Percentiles rank a stretch among this genome's conserved stretches.
phyloP scores from a whole-genome alignment of 345 rosid genomes.

The Hibiscus trionum region DNA sequence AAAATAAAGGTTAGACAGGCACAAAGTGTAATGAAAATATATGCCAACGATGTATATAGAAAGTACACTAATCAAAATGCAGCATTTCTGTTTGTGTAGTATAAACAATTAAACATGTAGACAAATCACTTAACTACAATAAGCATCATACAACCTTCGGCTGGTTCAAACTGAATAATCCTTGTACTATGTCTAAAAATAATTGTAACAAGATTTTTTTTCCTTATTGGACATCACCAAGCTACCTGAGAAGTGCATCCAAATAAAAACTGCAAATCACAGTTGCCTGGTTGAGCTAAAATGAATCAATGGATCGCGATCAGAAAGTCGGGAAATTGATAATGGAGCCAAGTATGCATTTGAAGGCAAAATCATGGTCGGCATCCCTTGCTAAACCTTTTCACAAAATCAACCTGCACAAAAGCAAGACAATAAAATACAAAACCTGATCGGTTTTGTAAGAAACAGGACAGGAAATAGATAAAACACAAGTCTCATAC shows the following conservation, averaged over 20 bases:
- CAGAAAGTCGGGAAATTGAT: background rate
- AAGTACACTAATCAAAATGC: background rate
- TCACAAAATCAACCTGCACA: slow-evolving; percentile 21
- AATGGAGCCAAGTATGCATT: background rate
- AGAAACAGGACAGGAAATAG: background rate
- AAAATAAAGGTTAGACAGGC: background rate
- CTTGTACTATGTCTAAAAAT: slow-evolving; percentile 7
- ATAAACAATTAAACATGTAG: background rate
- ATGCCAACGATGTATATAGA: background rate
- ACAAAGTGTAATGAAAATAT: background rate
- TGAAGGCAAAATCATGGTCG: slow-evolving; percentile 1
- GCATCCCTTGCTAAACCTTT: background rate
- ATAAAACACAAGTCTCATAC: background rate
- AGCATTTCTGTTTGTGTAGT: slow-evolving; percentile 1
- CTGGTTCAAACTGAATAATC: slow-evolving; percentile 11
- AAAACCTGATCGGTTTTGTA: background rate
- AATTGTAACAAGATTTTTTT: slow-evolving; percentile 4
- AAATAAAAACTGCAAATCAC: slow-evolving; percentile 28
- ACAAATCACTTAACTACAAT: background rate
- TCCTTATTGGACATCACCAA: slow-evolving; percentile 28
- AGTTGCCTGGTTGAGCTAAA: slow-evolving; percentile 34
- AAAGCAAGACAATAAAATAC: background rate
- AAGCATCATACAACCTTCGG: slow-evolving; percentile 10
- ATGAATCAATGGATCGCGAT: slow-evolving; percentile 20
- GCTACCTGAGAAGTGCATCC: slow-evolving; percentile 31